Conservation (phyloP, 495 filamentous ascomycete species). For the Pseudomonodictys pantanalensis region DNA sequence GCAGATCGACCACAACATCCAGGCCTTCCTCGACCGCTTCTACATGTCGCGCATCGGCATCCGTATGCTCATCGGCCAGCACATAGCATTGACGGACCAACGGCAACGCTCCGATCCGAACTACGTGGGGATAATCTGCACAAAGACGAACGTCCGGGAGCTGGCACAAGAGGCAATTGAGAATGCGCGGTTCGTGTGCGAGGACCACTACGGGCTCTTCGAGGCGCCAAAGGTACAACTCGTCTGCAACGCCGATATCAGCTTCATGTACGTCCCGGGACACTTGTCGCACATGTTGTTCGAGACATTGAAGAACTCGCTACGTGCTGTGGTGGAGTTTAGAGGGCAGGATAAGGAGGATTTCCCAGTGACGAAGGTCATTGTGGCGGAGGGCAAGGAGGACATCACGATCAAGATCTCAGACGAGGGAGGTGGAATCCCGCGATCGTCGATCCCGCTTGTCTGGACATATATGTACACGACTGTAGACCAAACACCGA, state of each 20-base stretch:
- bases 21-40: slow-evolving; percentile 94
- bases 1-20: slow-evolving; percentile 96
- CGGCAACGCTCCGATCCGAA: slow-evolving; percentile 79
- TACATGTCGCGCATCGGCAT: slow-evolving; percentile 99
- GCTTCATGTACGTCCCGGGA: slow-evolving; percentile 99
- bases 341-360: slow-evolving; percentile 93
- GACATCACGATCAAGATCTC: slow-evolving; percentile 98
- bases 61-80: slow-evolving; percentile 97
- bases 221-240: slow-evolving; percentile 96
- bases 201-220: slow-evolving; percentile 97
- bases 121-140: slow-evolving; percentile 98
- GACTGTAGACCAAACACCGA: slow-evolving; percentile 92
- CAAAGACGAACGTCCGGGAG: slow-evolving; percentile 94
- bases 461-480: slow-evolving; percentile 99
- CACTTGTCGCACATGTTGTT: slow-evolving; percentile 99
- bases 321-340: slow-evolving; percentile 93
- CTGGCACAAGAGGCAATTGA: slow-evolving; percentile 96
- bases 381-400: slow-evolving; percentile 94
- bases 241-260: slow-evolving; percentile 84
- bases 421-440: slow-evolving; percentile 95
- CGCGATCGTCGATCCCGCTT: slow-evolving; percentile 82
- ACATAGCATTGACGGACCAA: slow-evolving; percentile 94
- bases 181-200: slow-evolving; percentile 96
- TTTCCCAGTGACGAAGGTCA: slow-evolving; percentile 94
- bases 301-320: slow-evolving; percentile 96